Evolutionary conservation across 1,139 yeast genomes (phyloP).

Genomic region (Suhomyces wounanorum): DNA sequence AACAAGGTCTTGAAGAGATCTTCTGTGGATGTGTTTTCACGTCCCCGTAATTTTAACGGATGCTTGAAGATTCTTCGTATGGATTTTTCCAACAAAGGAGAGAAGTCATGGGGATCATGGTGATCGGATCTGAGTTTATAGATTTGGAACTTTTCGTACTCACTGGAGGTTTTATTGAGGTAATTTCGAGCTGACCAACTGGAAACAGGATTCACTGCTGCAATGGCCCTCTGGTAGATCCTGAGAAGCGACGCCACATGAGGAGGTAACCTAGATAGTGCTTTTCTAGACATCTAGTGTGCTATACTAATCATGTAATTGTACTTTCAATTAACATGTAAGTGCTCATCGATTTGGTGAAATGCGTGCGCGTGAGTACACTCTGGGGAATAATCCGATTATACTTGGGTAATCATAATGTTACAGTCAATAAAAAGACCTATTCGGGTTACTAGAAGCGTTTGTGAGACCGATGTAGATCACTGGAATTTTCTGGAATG

Average conservation of each 20-base stretch:
- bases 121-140: constrained; percentile 20
- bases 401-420: too few relatives aligned
- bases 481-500: too few relatives aligned
- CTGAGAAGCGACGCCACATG: constrained; percentile 16
- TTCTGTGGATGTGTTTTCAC: constrained; percentile 20
- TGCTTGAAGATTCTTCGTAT: constrained; percentile 23
- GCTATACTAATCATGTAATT: neutral
- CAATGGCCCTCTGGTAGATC: constrained; percentile 16
- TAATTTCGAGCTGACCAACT: constrained; percentile 16
- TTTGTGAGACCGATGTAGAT: too few relatives aligned
- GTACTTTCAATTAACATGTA: neutral
- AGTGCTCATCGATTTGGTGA: neutral
- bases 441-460: too few relatives aligned
- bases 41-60: constrained; percentile 17
- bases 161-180: constrained; percentile 21
- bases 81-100: constrained; percentile 21
- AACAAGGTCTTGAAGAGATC: constrained; percentile 10
- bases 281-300: constrained; percentile 17
- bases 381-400: neutral
- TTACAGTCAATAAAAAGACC: too few relatives aligned
- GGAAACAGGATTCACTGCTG: constrained; percentile 3
- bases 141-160: constrained; percentile 23
- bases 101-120: constrained; percentile 25
- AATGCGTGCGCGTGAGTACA: neutral
- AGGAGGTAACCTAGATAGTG: constrained; percentile 20